These are phyloP conservation scores for Leccinum fibrillosum DNA, from an alignment of 768 basidiomycete species.

Conservation along the genomic window DNA sequence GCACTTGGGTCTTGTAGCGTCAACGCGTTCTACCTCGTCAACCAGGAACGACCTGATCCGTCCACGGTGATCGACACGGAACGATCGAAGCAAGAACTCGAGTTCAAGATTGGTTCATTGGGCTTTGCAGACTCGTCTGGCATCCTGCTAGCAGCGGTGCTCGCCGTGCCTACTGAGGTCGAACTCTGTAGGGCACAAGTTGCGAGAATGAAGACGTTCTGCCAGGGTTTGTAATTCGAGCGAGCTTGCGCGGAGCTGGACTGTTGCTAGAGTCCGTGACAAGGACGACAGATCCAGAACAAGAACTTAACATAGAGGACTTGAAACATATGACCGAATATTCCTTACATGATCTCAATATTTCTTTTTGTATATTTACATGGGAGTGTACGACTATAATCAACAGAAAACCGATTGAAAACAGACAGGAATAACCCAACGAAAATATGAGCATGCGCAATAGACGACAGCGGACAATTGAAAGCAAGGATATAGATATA, in stretches of 20 bases:
- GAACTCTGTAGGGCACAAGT: constrained; percentile 74
- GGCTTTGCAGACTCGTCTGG: constrained; percentile 83
- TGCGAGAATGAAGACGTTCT: constrained; percentile 64
- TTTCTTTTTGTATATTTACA: background rate
- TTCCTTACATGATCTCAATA: background rate
- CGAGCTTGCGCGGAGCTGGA: background rate
- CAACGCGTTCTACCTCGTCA: constrained; percentile 82
- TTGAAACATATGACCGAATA: background rate
- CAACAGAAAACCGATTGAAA: background rate
- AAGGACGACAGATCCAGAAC: background rate
- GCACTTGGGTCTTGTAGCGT: constrained; percentile 47
- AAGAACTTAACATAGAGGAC: background rate
- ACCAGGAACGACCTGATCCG: constrained; percentile 61
- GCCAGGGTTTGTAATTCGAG: constrained; percentile 49
- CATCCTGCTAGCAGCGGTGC: constrained; percentile 43
- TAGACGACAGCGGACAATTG: background rate
- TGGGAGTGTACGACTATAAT: background rate
- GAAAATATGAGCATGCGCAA: background rate
- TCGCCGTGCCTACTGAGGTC: constrained; percentile 54
- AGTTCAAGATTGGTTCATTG: constrained; percentile 88
- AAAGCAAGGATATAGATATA: background rate
- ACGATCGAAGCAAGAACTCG: constrained; percentile 68
- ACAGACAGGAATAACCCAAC: background rate
- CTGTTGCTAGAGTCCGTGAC: background rate
- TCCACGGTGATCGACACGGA: constrained; percentile 49